These are phyloP conservation scores for Prunella vulgaris DNA, from an alignment of 257 asterid genomes.

Conservation along the genomic window DNA sequence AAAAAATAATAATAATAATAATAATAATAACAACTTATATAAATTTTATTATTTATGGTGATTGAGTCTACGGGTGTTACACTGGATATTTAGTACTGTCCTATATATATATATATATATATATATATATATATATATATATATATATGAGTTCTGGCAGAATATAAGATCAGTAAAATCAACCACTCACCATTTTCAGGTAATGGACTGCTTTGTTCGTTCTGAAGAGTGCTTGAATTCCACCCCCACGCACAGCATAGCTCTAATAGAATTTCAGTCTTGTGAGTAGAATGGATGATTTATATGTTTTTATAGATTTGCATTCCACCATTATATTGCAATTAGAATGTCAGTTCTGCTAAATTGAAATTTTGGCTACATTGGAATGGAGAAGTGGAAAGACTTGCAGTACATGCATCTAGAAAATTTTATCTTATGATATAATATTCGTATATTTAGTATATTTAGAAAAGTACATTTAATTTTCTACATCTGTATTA, in stretches of 20 bases:
- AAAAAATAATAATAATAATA: no score
- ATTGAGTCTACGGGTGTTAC: no score
- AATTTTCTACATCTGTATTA: no score
- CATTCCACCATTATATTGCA: background rate
- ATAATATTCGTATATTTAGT: no score
- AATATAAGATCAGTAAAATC: constrained; percentile 60
- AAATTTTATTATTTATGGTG: no score
- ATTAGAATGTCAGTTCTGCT: background rate
- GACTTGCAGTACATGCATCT: background rate
- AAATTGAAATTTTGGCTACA: background rate
- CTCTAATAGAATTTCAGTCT: background rate
- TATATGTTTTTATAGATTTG: background rate
- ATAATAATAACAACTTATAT: no score
- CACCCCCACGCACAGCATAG: background rate
- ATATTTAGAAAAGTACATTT: no score
- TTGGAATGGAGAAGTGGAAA: background rate
- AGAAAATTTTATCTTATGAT: background rate
- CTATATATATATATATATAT: no score
- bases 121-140: no score
- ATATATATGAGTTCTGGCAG: constrained; percentile 60
- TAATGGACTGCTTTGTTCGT: constrained; percentile 13
- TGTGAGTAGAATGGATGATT: constrained; percentile 4
- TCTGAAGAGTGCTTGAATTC: background rate
- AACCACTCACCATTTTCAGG: constrained; percentile 63
- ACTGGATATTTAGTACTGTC: no score